A percentile compares a stretch with the other conserved stretches of the same genome.
phyloP scores from a whole-genome alignment of 371 early-diverging fungal genomes.

The Mucor plumbeus region DNA sequence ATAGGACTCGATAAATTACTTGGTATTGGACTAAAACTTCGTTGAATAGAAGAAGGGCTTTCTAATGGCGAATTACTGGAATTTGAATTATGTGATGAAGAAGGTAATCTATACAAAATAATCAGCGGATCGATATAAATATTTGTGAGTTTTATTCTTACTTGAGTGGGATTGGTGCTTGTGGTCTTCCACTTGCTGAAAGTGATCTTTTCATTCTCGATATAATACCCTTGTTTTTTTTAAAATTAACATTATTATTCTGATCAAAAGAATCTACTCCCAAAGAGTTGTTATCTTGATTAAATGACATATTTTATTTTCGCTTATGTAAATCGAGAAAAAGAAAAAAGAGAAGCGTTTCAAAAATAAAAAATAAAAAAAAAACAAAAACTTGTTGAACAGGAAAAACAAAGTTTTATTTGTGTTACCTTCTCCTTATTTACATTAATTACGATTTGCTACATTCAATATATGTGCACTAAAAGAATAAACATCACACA shows the following conservation, averaged over 20 bases:
- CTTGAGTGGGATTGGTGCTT: not conserved
- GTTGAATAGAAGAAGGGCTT: not conserved
- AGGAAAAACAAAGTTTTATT: conserved; percentile 1
- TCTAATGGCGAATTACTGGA: not conserved
- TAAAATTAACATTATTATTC: not conserved
- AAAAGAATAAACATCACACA: no score
- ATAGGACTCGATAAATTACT: conserved; percentile 6
- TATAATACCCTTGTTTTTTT: conserved; percentile 25
- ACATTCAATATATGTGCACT: not conserved
- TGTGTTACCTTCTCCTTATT: conserved; percentile 1
- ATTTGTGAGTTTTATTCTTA: no score
- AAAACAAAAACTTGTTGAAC: not conserved
- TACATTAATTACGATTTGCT: not conserved
- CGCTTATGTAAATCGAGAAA: not conserved
- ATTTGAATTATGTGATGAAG: not conserved
- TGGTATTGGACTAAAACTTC: conserved; percentile 9
- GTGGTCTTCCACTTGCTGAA: conserved; percentile 20
- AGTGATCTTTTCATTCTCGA: conserved; percentile 33
- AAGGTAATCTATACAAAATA: not conserved
- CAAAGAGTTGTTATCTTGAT: not conserved
- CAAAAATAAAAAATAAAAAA: not conserved
- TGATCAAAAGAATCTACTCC: not conserved
- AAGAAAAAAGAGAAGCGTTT: not conserved
- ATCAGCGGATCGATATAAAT: not conserved
- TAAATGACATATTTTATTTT: not conserved